These are phyloP conservation scores for Ascochyta rabiei DNA, from an alignment of 2,329 filamentous ascomycete genomes.

Conservation along the genomic window DNA sequence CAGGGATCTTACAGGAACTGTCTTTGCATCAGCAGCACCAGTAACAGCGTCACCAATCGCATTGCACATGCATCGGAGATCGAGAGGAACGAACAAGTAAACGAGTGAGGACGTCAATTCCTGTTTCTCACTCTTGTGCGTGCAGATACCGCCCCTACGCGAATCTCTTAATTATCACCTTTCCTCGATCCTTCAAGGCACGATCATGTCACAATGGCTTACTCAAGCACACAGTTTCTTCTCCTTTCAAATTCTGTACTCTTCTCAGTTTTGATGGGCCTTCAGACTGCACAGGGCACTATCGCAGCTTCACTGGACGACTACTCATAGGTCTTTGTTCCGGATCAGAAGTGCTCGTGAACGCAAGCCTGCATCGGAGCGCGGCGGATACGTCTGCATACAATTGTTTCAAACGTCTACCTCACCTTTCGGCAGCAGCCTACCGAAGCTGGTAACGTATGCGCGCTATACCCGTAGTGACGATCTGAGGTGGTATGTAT, in stretches of 20 bases:
- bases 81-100: too few species aligned
- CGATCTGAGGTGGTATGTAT: constrained; percentile 42
- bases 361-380: constrained; percentile 3
- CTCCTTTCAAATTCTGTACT: not conserved
- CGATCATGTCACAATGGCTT: not conserved
- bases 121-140: too few species aligned
- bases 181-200: not conserved
- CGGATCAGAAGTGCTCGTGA: not conserved
- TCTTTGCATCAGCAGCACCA: too few species aligned
- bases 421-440: not conserved
- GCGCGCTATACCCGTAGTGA: constrained; percentile 43
- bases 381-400: constrained; percentile 23
- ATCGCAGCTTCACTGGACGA: not conserved
- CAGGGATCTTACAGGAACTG: too few species aligned
- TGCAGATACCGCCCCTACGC: too few species aligned
- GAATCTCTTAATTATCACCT: too few species aligned
- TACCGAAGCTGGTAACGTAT: constrained; percentile 24
- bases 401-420: constrained; percentile 12
- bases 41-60: not conserved
- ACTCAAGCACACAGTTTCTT: not conserved
- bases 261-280: not conserved
- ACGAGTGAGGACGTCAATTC: not conserved
- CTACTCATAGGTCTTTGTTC: not conserved
- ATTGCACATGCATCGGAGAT: not conserved
- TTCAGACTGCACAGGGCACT: not conserved